phyloP scores from a whole-genome alignment of 1,284 basidiomycete species.

The Cutaneotrichosporon arboriforme region DNA sequence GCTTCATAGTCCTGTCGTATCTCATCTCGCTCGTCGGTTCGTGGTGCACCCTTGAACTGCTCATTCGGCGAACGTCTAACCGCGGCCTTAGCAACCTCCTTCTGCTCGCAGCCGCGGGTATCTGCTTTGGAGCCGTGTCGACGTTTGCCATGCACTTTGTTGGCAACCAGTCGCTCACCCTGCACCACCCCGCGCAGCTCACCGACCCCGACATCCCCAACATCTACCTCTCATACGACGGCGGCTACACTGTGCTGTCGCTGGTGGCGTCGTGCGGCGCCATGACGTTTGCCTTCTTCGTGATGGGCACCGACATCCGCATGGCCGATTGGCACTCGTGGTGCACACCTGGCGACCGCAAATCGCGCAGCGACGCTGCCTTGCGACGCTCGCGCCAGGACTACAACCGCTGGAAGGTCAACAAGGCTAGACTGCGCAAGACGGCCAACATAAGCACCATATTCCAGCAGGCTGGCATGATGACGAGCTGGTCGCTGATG shows the following conservation, averaged over 20 bases:
- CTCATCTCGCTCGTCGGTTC: constrained; percentile 48
- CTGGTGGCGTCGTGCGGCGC: constrained; percentile 46
- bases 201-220: constrained; percentile 20
- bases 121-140: constrained; percentile 49
- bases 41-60: constrained; percentile 49
- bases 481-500: constrained; percentile 36
- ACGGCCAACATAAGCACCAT: constrained; percentile 24
- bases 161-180: constrained; percentile 49
- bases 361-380: constrained; percentile 10
- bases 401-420: constrained; percentile 32
- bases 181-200: constrained; percentile 36
- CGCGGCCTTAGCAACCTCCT: constrained; percentile 44
- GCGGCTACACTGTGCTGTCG: constrained; percentile 49
- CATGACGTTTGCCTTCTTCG: constrained; percentile 50
- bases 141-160: constrained; percentile 51
- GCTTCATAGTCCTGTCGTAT: constrained; percentile 48
- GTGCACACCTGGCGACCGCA: constrained; percentile 14
- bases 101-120: constrained; percentile 46
- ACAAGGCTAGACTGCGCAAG: constrained; percentile 21
- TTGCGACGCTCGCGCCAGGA: constrained; percentile 8
- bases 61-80: constrained; percentile 47
- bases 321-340: constrained; percentile 20
- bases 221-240: constrained; percentile 45
- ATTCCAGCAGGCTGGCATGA: constrained; percentile 27
- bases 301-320: constrained; percentile 48